These are phyloP conservation scores for Kalmanozyma brasiliensis DNA, from an alignment of 1,284 basidiomycete genomes.

Conservation along the genomic window DNA sequence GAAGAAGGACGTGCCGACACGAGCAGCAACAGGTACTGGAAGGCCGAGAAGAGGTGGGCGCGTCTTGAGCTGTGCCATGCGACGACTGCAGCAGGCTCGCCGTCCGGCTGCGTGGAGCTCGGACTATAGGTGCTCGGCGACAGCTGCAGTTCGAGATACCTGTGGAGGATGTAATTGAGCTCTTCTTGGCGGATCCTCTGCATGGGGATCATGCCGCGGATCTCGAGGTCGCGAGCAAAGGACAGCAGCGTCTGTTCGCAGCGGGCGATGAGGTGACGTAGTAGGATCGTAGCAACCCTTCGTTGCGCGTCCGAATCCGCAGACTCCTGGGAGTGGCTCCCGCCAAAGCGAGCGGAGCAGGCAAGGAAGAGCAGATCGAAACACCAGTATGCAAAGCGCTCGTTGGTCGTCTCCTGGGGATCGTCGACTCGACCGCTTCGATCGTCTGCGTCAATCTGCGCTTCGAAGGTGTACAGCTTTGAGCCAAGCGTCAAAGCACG, in stretches of 20 bases:
- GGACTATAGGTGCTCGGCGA: slow-evolving; percentile 11
- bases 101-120: background rate
- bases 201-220: slow-evolving; percentile 75
- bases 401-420: slow-evolving; percentile 73
- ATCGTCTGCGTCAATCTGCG: slow-evolving; percentile 6
- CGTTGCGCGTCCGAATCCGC: slow-evolving; percentile 6
- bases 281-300: slow-evolving; percentile 16
- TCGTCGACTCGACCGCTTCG: slow-evolving; percentile 47
- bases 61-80: slow-evolving; percentile 24
- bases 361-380: slow-evolving; percentile 86
- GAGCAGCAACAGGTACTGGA: slow-evolving; percentile 23
- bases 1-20: slow-evolving; percentile 11
- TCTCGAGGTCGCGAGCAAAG: slow-evolving; percentile 82
- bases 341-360: slow-evolving; percentile 71
- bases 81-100: background rate
- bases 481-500: slow-evolving; percentile 82
- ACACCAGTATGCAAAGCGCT: slow-evolving; percentile 92
- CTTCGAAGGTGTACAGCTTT: slow-evolving; percentile 72
- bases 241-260: slow-evolving; percentile 76
- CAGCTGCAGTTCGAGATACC: slow-evolving; percentile 32
- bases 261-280: slow-evolving; percentile 69
- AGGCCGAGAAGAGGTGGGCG: slow-evolving; percentile 35
- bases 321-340: background rate
- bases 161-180: slow-evolving; percentile 78
- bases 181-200: slow-evolving; percentile 82